phyloP scores from a whole-genome alignment of 2,329 filamentous ascomycete species.

The Neopestalotiopsis clavispora region DNA sequence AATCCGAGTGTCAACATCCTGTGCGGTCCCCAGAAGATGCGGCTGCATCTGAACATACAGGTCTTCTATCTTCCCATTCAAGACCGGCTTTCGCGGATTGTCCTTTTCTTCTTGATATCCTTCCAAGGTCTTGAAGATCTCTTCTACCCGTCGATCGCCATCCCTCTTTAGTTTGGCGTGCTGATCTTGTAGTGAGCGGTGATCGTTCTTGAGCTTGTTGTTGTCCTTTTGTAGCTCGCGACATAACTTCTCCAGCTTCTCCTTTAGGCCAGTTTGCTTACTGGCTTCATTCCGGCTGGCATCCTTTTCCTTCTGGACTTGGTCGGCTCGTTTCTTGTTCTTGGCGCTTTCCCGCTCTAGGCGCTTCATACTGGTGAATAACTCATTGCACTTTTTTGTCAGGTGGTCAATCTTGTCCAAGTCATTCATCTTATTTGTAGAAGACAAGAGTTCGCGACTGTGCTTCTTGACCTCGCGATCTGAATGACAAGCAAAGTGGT shows the following conservation, averaged over 20 bases:
- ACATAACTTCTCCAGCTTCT: constrained; percentile 96
- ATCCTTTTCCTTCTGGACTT: constrained; percentile 96
- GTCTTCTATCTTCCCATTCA: constrained; percentile 89
- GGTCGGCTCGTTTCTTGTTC: constrained; percentile 93
- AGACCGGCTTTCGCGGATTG: constrained; percentile 77
- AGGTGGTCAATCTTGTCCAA: constrained; percentile 90
- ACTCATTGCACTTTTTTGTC: constrained; percentile 88
- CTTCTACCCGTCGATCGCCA: constrained; percentile 84
- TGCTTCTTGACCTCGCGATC: constrained; percentile 67
- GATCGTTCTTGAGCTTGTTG: constrained; percentile 98
- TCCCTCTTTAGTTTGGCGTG: constrained; percentile 83
- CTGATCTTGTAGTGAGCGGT: constrained; percentile 86
- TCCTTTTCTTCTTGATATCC: constrained; percentile 88
- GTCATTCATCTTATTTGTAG: constrained; percentile 90
- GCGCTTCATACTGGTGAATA: constrained; percentile 93
- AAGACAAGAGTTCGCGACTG: constrained; percentile 85
- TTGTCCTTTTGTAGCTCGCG: constrained; percentile 95
- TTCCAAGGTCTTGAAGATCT: constrained; percentile 82
- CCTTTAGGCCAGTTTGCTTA: constrained; percentile 89
- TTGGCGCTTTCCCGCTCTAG: constrained; percentile 93
- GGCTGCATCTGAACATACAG: constrained; percentile 61
- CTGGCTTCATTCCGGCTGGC: constrained; percentile 84
- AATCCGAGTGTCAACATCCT: constrained; percentile 43
- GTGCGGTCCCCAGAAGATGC: background rate
- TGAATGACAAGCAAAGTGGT: background rate